Percentiles rank a stretch among this genome's conserved stretches.
These are phyloP conservation scores for Starmerella tilneyi DNA, from an alignment of 805 yeast genomes.

Conservation along the genomic window DNA sequence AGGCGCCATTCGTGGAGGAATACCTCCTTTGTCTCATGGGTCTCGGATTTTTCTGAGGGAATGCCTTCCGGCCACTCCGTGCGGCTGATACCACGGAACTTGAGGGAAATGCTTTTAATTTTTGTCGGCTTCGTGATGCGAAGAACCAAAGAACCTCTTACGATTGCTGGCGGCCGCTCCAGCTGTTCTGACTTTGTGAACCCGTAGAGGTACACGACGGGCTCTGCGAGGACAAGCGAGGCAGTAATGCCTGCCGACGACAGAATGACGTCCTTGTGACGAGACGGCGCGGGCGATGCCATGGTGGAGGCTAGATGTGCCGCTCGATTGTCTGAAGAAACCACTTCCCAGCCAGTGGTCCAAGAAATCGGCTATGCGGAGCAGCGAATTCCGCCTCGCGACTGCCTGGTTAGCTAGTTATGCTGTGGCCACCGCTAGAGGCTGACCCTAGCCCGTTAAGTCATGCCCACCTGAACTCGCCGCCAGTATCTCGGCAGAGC, in stretches of 20 bases:
- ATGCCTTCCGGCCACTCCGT: slow-evolving; percentile 99
- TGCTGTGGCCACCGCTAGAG: neutral
- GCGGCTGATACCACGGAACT: slow-evolving; percentile 56
- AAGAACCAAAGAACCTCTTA: slow-evolving; percentile 68
- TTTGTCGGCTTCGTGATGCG: slow-evolving; percentile 63
- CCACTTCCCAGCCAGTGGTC: too few species aligned
- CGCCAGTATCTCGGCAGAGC: neutral
- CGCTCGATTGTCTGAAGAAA: too few species aligned
- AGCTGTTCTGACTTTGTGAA: slow-evolving; percentile 55
- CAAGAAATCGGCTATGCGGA: too few species aligned
- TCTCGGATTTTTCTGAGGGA: slow-evolving; percentile 71
- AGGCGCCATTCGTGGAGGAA: slow-evolving; percentile 88
- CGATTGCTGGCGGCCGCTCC: slow-evolving; percentile 62
- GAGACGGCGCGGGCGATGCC: slow-evolving; percentile 6
- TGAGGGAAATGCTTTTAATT: slow-evolving; percentile 51
- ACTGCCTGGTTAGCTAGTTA: neutral
- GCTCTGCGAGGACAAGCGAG: slow-evolving; percentile 52
- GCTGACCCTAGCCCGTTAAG: neutral
- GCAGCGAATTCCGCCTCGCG: too few species aligned
- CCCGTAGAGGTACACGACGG: slow-evolving; percentile 70
- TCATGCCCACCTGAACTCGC: slow-evolving; percentile 3
- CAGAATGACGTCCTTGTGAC: slow-evolving; percentile 20
- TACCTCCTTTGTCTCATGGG: slow-evolving; percentile 53
- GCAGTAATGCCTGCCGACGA: slow-evolving; percentile 23
- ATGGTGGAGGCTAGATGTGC: too few species aligned